phyloP scores from a whole-genome alignment of 192 early-diverging fungal species.

The Rhizophagus sp. region DNA sequence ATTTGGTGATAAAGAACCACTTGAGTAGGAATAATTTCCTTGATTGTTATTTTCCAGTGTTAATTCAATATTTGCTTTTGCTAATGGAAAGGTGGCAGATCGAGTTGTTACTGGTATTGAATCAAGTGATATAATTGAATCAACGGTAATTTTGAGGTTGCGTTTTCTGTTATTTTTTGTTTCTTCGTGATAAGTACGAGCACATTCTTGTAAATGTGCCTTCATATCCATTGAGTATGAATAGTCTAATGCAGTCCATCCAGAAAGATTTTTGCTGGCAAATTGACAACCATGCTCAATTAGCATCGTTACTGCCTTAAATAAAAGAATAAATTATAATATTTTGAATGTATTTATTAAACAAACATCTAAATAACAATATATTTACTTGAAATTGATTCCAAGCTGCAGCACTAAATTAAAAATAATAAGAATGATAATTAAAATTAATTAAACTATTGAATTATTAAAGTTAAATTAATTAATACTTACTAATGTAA shows the following conservation, averaged over 20 bases:
- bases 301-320: conserved; percentile 12
- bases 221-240: conserved; percentile 17
- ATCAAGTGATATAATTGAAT: conserved; percentile 21
- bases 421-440: background rate
- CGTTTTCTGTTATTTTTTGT: conserved; percentile 1
- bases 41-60: background rate
- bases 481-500: conserved; percentile 24
- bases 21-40: conserved; percentile 6
- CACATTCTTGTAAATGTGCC: conserved; percentile 28
- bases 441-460: background rate
- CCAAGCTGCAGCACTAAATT: conserved; percentile 27
- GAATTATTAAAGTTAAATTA: background rate
- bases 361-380: background rate
- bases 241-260: conserved; percentile 32
- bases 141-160: conserved; percentile 24
- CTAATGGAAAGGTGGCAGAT: conserved; percentile 23
- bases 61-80: background rate
- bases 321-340: background rate
- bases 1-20: conserved; percentile 13
- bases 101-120: conserved; percentile 11
- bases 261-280: conserved; percentile 13
- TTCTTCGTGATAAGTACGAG: conserved; percentile 15
- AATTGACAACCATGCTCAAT: conserved; percentile 25
- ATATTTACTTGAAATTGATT: conserved; percentile 16
- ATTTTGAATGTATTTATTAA: background rate